A percentile compares a stretch with the other conserved stretches of the same genome.
Conservation (phyloP, 345 rosid species). For the Brassica nigra region DNA sequence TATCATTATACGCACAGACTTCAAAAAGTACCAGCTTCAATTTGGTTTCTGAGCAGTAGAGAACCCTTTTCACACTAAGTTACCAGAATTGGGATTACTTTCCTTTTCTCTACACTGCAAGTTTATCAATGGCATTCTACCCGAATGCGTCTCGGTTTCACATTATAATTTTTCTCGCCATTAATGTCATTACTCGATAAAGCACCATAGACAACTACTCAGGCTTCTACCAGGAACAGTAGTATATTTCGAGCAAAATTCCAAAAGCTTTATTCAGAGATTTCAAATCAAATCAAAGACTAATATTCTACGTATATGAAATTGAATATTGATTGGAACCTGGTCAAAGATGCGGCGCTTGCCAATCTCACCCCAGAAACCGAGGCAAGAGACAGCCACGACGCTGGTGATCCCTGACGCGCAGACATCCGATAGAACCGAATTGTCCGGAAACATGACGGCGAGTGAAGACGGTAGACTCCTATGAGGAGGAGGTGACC, state of each 20-base stretch:
- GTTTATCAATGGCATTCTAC: neutral
- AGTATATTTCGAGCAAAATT: neutral
- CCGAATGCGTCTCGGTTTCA: neutral
- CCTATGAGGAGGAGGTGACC: conserved; percentile 11
- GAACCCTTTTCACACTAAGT: neutral
- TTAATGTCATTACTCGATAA: conserved; percentile 12
- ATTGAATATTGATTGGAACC: conserved; percentile 35
- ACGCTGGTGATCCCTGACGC: conserved; percentile 47
- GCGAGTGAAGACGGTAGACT: conserved; percentile 31
- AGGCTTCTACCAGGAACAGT: neutral
- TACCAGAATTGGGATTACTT: conserved; percentile 15
- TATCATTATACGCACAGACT: neutral
- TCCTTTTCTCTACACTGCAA: neutral
- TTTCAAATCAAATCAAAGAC: neutral
- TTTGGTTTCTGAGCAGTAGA: neutral
- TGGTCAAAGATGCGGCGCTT: conserved; percentile 63
- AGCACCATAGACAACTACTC: neutral
- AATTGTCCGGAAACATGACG: conserved; percentile 48
- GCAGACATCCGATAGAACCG: conserved; percentile 54
- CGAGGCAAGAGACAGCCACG: conserved; percentile 55
- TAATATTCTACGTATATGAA: neutral
- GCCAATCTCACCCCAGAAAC: conserved; percentile 65
- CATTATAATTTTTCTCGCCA: neutral
- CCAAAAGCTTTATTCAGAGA: neutral
- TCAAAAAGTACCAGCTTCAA: neutral